Base-by-base conservation (phyloP, 2,329 filamentous ascomycete genomes). In the Amesomyces nigricolor region DNA sequence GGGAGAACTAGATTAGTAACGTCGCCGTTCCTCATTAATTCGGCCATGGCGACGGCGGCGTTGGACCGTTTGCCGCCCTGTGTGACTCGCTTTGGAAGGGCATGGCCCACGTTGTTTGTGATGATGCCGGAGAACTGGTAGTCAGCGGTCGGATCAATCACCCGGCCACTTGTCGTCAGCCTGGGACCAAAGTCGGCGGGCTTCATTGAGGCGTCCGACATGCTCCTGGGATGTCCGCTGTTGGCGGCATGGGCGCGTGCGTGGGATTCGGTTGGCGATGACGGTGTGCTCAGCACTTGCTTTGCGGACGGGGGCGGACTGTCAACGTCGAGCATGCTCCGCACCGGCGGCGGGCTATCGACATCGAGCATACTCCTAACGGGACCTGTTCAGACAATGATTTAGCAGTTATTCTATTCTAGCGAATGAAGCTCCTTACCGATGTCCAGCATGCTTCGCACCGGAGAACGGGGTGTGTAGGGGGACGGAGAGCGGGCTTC, bases 281-380 rank as follows among this genome's bases (percentile, higher is more conserved):
- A 73, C 13, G 75, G 74, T 14, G 73, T 73, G 59, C 77, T 80
- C 35, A 71, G 64, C 9, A 71, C 66, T 40, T 64, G 64, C 32
- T 65, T 66, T 7, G 68, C 56, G 5, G 48, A 43, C 6, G 62
- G 60, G 17, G 61, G 64, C 30, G 75, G 69, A 22, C 68, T 68
- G 53, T 73, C 72, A 40, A 78, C 64, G 62, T 79, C 77, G 30
- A 82, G 70, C 77, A 81, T 81, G 63, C 78, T 82, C 63, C 78
- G 72, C 35, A 75, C 65, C 43, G 70, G 71, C 22, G 72, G 64
- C 19, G 71, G 73, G 53, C 72, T 72, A 61, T 76, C 75, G 60
- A 84, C 72, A 63, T 85, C 81, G 55, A 87, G 75, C 81, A 88
- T 84, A 70, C 83, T 88, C 75, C 61, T 78, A n/a, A 75, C 75